These are phyloP conservation scores for Fraxinus pennsylvanica DNA, from an alignment of 257 asterid genomes.

Conservation along the genomic window DNA sequence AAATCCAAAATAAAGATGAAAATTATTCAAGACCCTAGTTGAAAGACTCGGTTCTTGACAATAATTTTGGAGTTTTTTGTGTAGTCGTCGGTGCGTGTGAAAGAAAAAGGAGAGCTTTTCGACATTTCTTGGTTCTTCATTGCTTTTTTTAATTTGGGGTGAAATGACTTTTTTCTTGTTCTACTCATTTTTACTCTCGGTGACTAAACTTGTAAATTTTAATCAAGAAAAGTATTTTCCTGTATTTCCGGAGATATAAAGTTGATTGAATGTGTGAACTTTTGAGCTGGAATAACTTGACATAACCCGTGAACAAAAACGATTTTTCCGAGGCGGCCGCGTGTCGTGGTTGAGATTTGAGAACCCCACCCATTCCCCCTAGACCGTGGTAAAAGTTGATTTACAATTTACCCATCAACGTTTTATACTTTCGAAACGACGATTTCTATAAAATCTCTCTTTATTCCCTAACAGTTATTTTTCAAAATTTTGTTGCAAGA, in stretches of 20 bases:
- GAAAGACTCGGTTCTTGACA: constrained; percentile 22
- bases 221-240: background rate
- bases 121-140: constrained; percentile 29
- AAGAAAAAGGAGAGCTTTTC: constrained; percentile 29
- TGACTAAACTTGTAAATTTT: background rate
- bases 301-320: constrained; percentile 59
- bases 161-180: background rate
- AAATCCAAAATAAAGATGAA: background rate
- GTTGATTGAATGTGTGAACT: constrained; percentile 48
- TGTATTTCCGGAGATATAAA: constrained; percentile 36
- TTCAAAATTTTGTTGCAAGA: too few species aligned
- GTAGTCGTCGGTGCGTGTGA: constrained; percentile 39
- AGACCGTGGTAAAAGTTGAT: background rate
- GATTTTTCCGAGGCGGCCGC: constrained; percentile 33
- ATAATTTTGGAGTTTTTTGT: constrained; percentile 8
- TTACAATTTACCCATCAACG: background rate
- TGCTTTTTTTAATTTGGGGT: constrained; percentile 28
- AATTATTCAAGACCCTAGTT: constrained; percentile 31
- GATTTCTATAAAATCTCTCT: background rate
- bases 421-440: background rate
- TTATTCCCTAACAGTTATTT: background rate
- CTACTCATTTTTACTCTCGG: background rate
- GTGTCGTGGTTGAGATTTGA: background rate
- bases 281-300: constrained; percentile 68
- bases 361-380: too few species aligned